Evolutionary conservation across 1,139 yeast species (phyloP), one percentile per base, ranked within the genome.

Genomic region (Candida glucosophila): DNA sequence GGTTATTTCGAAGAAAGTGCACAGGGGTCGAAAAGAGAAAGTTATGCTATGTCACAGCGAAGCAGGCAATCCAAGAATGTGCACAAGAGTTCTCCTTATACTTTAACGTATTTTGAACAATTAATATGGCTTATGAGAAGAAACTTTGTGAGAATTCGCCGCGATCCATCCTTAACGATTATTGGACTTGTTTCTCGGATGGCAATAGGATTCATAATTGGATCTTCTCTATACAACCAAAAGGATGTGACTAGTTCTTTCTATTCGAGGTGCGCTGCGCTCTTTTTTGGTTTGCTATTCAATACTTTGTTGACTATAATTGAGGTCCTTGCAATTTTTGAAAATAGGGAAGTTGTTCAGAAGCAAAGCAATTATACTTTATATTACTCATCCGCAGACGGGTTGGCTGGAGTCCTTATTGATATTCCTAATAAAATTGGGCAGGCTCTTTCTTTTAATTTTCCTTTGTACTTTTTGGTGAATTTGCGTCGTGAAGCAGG

Each of bases 361-460:
- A 74, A 74, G 38, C 81, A 74, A 35, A 64, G 62, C 33, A 63
- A 67, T 14, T 74, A 73, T 35, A 58, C 73, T 2, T 49, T 74
- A 39, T 73, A 66, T 35, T 77, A 69, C 41, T 74, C 77, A 6
- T 61, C 76, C 12, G 72, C 78, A n/a, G 77, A 72, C 39, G 66
- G 73, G 3, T 36, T 74, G 11, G 67, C 74, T 6, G 51, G 58
- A 24, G 52, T 63, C 17, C 21, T 72, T 5, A 52, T 69, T 7
- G 59, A 64, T 22, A 44, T 70, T 24, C 77, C 78, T 19, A 57
- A 69, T 26, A 59, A 69, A 36, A 36, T 70, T 20, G 32, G 68
- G 26, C 59, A 71, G 19, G 51, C 67, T 23, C 40, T 63, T 13
- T 39, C 49, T 11, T 71, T 73, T 39, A 46, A 59, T 15, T 43